These are phyloP conservation scores for Nannizziopsis arthrosporioides DNA, from an alignment of 2,329 filamentous ascomycete genomes.

Conservation along the genomic window DNA sequence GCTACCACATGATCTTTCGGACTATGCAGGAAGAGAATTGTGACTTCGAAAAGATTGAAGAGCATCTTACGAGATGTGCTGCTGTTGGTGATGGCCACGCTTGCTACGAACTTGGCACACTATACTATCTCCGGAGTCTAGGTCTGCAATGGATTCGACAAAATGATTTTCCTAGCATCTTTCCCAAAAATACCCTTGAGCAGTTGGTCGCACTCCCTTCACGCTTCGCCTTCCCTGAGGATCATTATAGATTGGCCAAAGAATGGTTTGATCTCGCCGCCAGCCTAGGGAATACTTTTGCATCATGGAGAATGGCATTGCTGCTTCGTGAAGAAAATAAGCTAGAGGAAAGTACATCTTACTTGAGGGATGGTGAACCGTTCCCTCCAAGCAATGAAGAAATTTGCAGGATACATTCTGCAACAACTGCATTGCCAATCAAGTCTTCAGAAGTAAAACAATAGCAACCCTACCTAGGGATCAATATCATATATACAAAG, in stretches of 20 bases:
- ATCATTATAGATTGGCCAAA: conserved; percentile 18
- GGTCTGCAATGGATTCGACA: conserved; percentile 14
- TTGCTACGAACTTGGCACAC: conserved; percentile 26
- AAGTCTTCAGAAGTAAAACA: too few species aligned
- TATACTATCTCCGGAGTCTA: conserved; percentile 24
- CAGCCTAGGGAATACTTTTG: neutral
- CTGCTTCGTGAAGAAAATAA: conserved; percentile 22
- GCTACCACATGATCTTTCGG: conserved; percentile 19
- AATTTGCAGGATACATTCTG: too few species aligned
- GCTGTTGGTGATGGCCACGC: conserved; percentile 21
- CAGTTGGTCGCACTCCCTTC: neutral
- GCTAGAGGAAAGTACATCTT: conserved; percentile 11
- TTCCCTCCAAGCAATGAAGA: conserved; percentile 2
- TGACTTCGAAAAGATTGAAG: conserved; percentile 24
- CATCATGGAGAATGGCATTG: conserved; percentile 16
- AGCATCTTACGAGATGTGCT: conserved; percentile 27
- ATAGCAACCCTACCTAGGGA: neutral
- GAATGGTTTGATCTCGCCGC: conserved; percentile 28
- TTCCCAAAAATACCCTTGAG: neutral
- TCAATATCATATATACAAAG: neutral
- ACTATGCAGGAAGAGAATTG: conserved; percentile 17
- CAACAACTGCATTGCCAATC: too few species aligned
- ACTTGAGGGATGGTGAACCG: conserved; percentile 15
- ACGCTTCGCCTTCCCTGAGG: neutral
- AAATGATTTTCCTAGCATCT: neutral